Percentiles rank a stretch among this genome's conserved stretches.
phyloP scores from a whole-genome alignment of 495 filamentous ascomycete genomes.

The Aspergillus diversus region DNA sequence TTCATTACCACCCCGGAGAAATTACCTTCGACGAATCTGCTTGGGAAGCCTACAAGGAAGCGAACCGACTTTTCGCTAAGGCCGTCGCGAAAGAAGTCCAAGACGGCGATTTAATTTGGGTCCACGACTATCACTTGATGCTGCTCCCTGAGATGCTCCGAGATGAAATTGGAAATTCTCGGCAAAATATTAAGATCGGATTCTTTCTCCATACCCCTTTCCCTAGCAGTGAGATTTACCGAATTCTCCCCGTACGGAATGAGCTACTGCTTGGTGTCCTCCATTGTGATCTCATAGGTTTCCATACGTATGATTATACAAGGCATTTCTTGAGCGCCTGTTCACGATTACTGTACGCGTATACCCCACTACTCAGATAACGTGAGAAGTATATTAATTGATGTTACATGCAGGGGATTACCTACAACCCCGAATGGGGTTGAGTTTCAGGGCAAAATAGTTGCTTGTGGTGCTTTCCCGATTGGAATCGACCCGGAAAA shows the following conservation, averaged over 20 bases:
- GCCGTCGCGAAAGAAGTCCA: slow-evolving; percentile 77
- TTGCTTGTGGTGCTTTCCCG: slow-evolving; percentile 90
- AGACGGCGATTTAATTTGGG: slow-evolving; percentile 93
- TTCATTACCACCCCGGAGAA: slow-evolving; percentile 97
- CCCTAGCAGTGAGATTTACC: slow-evolving; percentile 95
- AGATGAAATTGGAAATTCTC: slow-evolving; percentile 72
- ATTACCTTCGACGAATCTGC: slow-evolving; percentile 95
- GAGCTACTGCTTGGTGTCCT: slow-evolving; percentile 83
- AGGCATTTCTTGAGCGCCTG: slow-evolving; percentile 93
- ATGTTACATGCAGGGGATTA: slow-evolving; percentile 56
- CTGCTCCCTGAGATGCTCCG: slow-evolving; percentile 91
- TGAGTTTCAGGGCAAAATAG: slow-evolving; percentile 79
- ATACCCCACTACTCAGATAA: background rate
- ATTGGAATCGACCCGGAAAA: slow-evolving; percentile 98
- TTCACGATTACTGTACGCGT: slow-evolving; percentile 78
- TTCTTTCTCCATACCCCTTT: slow-evolving; percentile 98
- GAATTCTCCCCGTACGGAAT: slow-evolving; percentile 89
- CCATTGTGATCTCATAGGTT: slow-evolving; percentile 90
- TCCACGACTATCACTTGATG: slow-evolving; percentile 98
- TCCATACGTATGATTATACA: slow-evolving; percentile 97
- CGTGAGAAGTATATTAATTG: background rate
- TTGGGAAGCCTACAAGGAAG: slow-evolving; percentile 90
- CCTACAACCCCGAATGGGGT: slow-evolving; percentile 87
- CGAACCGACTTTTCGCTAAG: slow-evolving; percentile 86
- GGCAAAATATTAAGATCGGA: slow-evolving; percentile 90